These are phyloP conservation scores for Podaxis rugospora DNA, from an alignment of 768 basidiomycete genomes.

Conservation along the genomic window DNA sequence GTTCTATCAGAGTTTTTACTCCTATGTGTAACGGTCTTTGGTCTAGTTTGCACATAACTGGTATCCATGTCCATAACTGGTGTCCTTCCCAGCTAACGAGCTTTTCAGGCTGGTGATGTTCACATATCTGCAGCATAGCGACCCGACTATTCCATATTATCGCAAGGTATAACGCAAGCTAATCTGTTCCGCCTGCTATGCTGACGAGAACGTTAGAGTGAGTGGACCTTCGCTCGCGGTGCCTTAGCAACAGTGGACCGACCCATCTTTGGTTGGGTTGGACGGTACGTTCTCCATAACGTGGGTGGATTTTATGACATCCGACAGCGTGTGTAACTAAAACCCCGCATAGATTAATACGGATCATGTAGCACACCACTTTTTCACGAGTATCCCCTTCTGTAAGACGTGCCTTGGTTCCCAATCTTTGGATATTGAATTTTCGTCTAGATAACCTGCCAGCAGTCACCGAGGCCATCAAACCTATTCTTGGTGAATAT, in stretches of 20 bases:
- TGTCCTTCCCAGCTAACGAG: constrained; percentile 4
- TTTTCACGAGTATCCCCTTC: constrained; percentile 56
- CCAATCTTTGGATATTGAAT: neutral
- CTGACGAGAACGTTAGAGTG: constrained; percentile 22
- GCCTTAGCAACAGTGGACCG: constrained; percentile 59
- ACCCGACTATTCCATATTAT: constrained; percentile 56
- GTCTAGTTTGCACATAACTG: constrained; percentile 42
- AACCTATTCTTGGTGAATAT: constrained; percentile 45
- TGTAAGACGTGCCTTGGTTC: constrained; percentile 33
- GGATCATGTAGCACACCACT: constrained; percentile 57
- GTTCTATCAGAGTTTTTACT: neutral
- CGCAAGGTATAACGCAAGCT: constrained; percentile 28
- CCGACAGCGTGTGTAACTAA: neutral
- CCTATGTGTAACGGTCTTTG: neutral
- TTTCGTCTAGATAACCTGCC: constrained; percentile 43
- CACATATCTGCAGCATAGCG: constrained; percentile 60
- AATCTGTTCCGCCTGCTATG: neutral
- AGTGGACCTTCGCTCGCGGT: constrained; percentile 60
- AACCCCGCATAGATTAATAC: constrained; percentile 31
- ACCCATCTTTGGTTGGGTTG: constrained; percentile 55
- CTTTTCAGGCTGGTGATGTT: constrained; percentile 52
- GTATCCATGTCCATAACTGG: constrained; percentile 16
- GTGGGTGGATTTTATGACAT: constrained; percentile 21
- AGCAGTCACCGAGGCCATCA: constrained; percentile 40
- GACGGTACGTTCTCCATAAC: constrained; percentile 53